These are phyloP conservation scores for Globisporangium perplexum DNA, from an alignment of 352 stramenopile species.

Conservation along the genomic window DNA sequence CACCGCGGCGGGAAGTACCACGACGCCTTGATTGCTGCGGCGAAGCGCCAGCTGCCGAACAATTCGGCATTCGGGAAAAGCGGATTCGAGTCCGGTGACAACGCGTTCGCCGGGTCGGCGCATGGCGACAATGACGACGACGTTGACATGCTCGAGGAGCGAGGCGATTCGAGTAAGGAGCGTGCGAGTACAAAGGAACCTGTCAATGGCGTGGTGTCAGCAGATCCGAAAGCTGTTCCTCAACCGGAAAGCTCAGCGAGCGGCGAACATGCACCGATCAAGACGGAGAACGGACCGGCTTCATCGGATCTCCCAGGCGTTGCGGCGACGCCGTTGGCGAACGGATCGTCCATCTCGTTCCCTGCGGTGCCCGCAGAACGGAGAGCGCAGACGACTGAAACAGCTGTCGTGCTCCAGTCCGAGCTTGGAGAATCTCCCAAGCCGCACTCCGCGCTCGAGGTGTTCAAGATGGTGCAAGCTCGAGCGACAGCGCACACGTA, in stretches of 20 bases:
- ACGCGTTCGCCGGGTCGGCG: conserved; percentile 18
- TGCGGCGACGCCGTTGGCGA: not conserved
- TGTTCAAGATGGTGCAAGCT: conserved; percentile 73
- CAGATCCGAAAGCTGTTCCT: not conserved
- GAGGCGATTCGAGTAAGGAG: conserved; percentile 12
- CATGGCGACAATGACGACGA: conserved; percentile 19
- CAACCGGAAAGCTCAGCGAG: not conserved
- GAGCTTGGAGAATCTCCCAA: conserved; percentile 51
- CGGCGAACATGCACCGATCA: not conserved
- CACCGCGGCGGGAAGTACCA: conserved; percentile 66
- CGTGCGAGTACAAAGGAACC: conserved; percentile 12
- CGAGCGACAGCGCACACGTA: conserved; percentile 76
- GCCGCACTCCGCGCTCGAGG: conserved; percentile 53
- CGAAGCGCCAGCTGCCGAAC: conserved; percentile 75
- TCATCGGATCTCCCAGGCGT: not conserved
- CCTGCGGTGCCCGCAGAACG: not conserved
- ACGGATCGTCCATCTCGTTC: not conserved
- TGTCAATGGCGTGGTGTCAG: not conserved
- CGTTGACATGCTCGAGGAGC: conserved; percentile 14
- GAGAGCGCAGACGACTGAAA: conserved; percentile 1
- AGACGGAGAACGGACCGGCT: not conserved
- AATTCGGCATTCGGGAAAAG: conserved; percentile 62
- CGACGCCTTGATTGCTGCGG: conserved; percentile 61
- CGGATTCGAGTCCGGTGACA: conserved; percentile 8
- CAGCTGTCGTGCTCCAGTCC: conserved; percentile 39